phyloP scores from a whole-genome alignment of 2,329 filamentous ascomycete species.

The Camillea tinctor region DNA sequence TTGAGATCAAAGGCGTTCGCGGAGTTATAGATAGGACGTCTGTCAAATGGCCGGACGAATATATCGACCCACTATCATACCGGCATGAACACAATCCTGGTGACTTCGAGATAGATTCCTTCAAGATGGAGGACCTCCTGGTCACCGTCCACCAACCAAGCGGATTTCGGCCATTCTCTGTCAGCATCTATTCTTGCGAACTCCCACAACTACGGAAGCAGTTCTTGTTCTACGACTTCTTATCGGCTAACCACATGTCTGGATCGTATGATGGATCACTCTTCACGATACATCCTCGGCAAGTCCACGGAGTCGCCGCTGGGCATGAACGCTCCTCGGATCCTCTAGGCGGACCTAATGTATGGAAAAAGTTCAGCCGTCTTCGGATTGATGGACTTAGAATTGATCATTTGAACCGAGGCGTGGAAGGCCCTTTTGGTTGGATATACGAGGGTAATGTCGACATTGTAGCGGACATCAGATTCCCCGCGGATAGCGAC shows the following conservation, averaged over 20 bases:
- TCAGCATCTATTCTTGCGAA: conserved; percentile 95
- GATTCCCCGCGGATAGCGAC: conserved; percentile 85
- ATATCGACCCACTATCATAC: conserved; percentile 80
- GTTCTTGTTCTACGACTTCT: conserved; percentile 96
- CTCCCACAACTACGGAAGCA: conserved; percentile 90
- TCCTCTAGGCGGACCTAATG: conserved; percentile 62
- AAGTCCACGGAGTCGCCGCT: conserved; percentile 77
- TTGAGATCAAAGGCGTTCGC: conserved; percentile 89
- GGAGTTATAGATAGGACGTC: conserved; percentile 89
- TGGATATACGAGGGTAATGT: conserved; percentile 98
- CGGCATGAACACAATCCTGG: conserved; percentile 84
- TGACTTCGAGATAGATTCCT: conserved; percentile 95
- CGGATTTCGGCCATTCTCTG: conserved; percentile 88
- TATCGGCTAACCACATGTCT: conserved; percentile 93
- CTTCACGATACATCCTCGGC: conserved; percentile 94
- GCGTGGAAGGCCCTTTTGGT: conserved; percentile 88
- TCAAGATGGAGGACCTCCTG: conserved; percentile 91
- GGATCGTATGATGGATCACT: conserved; percentile 93
- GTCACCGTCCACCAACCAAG: conserved; percentile 89
- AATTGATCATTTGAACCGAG: conserved; percentile 93
- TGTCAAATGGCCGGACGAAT: conserved; percentile 68
- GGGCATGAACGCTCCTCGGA: conserved; percentile 57
- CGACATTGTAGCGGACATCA: conserved; percentile 92
- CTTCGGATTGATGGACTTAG: conserved; percentile 89
- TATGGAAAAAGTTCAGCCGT: conserved; percentile 95